Conservation (phyloP, 805 yeast genomes). For the Saccharomycopsis olivae region DNA sequence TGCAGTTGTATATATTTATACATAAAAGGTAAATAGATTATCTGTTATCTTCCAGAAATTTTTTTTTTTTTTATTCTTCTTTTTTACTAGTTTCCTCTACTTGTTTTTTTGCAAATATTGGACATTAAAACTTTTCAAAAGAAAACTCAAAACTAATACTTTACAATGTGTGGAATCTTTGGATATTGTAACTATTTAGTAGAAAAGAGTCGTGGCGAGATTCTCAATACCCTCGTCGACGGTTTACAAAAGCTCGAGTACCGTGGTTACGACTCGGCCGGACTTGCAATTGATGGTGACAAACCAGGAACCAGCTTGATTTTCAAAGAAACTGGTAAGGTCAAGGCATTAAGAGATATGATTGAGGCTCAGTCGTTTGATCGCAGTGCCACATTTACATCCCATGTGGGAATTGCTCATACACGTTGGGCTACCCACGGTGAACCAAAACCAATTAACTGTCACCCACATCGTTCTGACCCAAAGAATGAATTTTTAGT, state of each 20-base stretch:
- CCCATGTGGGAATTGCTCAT: slow-evolving; percentile 96
- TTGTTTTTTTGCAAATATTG: too few relatives aligned
- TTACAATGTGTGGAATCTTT: slow-evolving; percentile 76
- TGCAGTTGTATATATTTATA: too few relatives aligned
- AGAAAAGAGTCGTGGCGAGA: slow-evolving; percentile 86
- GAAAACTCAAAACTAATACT: too few relatives aligned
- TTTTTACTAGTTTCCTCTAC: too few relatives aligned
- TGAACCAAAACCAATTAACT: slow-evolving; percentile 72
- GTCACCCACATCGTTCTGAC: slow-evolving; percentile 96
- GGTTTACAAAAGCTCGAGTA: slow-evolving; percentile 85
- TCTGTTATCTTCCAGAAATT: too few relatives aligned
- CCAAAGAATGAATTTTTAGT: slow-evolving; percentile 72
- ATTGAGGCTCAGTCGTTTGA: slow-evolving; percentile 43
- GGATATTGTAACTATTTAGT: slow-evolving; percentile 95
- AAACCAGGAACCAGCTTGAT: slow-evolving; percentile 57
- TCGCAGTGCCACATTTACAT: slow-evolving; percentile 54
- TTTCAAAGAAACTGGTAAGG: slow-evolving; percentile 87
- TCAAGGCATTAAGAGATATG: slow-evolving; percentile 62
- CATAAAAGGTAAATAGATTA: too few relatives aligned
- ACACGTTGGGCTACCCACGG: slow-evolving; percentile 99
- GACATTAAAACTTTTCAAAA: too few relatives aligned
- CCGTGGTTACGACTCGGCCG: slow-evolving; percentile 97
- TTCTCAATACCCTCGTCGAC: slow-evolving; percentile 78
- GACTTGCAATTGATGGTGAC: slow-evolving; percentile 92
- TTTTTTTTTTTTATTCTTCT: too few relatives aligned